Percentiles rank a stretch among this genome's conserved stretches.
Evolutionary conservation across 1,284 basidiomycete species (phyloP).

Genomic region (Ustilago curta): DNA sequence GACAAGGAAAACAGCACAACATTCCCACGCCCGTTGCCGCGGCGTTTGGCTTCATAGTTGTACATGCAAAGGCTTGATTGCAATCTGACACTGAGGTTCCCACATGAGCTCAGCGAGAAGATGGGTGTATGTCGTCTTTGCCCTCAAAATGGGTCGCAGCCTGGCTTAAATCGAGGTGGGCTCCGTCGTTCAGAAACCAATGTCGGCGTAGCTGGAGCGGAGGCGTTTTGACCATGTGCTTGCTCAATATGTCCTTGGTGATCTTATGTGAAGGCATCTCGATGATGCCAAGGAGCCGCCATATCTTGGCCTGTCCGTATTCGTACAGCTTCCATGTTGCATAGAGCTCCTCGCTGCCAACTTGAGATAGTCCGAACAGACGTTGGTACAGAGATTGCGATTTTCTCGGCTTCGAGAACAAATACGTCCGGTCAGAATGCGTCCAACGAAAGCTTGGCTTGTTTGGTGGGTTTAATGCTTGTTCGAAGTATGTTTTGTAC

Average conservation of each 20-base stretch:
- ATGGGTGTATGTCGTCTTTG: no score
- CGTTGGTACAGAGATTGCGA: neutral
- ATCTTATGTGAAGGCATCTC: constrained; percentile 1
- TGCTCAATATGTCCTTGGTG: neutral
- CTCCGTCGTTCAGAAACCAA: neutral
- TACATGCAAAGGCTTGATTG: neutral
- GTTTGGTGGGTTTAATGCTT: neutral
- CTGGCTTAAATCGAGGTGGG: constrained; percentile 4
- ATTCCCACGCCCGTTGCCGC: neutral
- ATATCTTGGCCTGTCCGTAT: neutral
- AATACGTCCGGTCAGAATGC: neutral
- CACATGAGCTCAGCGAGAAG: neutral
- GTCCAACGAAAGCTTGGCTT: neutral
- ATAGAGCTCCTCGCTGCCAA: neutral
- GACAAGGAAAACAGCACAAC: no score
- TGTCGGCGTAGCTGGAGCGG: neutral
- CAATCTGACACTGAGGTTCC: neutral
- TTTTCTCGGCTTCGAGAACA: neutral
- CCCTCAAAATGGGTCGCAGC: neutral
- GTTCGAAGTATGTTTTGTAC: neutral
- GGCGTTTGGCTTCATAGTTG: neutral
- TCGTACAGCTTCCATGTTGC: neutral
- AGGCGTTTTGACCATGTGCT: neutral
- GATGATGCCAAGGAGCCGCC: neutral
- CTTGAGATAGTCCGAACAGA: neutral